Percentiles rank a stretch among this genome's conserved stretches.
phyloP scores from a whole-genome alignment of 371 early-diverging fungal species.

The Mortierella sp. region DNA sequence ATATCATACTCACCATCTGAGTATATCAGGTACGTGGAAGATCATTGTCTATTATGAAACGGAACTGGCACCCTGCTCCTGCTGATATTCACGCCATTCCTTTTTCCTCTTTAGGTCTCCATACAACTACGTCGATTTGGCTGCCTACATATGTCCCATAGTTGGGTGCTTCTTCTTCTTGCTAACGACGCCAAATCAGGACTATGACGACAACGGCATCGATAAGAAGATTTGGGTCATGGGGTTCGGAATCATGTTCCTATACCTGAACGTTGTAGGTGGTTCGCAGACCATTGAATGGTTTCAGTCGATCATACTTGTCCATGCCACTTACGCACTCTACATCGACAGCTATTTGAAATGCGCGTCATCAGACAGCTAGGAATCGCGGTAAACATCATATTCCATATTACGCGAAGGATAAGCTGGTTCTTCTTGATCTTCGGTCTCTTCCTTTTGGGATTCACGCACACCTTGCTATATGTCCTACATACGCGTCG shows the following conservation, averaged over 20 bases:
- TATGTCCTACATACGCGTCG: constrained; percentile 34
- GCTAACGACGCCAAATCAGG: not conserved
- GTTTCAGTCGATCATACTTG: not conserved
- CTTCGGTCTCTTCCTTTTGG: constrained; percentile 33
- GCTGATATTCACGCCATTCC: no score
- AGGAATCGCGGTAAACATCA: constrained; percentile 49
- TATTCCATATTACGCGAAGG: constrained; percentile 33
- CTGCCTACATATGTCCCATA: constrained; percentile 10
- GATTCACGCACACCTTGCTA: constrained; percentile 43
- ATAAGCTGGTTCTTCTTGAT: constrained; percentile 45
- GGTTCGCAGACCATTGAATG: not conserved
- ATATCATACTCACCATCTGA: not conserved
- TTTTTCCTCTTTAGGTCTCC: constrained; percentile 28
- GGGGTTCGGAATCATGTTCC: constrained; percentile 38
- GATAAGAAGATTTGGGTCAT: constrained; percentile 27
- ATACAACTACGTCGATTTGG: constrained; percentile 31
- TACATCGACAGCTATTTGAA: constrained; percentile 42
- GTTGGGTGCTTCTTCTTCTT: constrained; percentile 20
- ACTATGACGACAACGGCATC: no score
- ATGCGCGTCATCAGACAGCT: constrained; percentile 39
- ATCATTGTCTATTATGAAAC: no score
- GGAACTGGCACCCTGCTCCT: no score
- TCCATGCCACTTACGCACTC: no score
- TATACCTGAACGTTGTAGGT: constrained; percentile 47
- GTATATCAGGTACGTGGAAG: not conserved